Evolutionary conservation across 2,329 filamentous ascomycete species (phyloP).

Genomic region (Hypoxylon sp.): DNA sequence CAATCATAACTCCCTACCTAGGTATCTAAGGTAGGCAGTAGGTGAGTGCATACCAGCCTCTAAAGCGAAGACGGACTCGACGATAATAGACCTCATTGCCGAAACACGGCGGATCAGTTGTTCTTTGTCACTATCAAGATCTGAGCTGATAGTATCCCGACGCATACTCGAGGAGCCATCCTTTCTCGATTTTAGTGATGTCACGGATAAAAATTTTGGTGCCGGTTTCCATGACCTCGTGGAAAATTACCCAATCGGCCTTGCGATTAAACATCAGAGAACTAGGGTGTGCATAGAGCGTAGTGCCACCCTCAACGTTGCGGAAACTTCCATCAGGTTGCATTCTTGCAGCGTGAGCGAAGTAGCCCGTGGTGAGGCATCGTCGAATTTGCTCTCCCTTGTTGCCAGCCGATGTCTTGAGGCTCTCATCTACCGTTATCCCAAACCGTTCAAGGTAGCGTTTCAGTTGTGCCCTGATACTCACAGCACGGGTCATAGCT

Average conservation of each 20-base stretch:
- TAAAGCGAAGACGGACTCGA: neutral
- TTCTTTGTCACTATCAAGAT: slow-evolving; percentile 42
- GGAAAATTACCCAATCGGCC: slow-evolving; percentile 96
- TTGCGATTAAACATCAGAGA: slow-evolving; percentile 97
- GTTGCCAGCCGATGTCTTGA: slow-evolving; percentile 58
- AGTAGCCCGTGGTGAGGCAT: slow-evolving; percentile 91
- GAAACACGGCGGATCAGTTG: slow-evolving; percentile 19
- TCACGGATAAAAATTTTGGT: slow-evolving; percentile 92
- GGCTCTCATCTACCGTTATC: slow-evolving; percentile 75
- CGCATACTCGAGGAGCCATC: slow-evolving; percentile 92
- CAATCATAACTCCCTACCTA: slow-evolving; percentile 20
- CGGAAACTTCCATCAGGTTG: slow-evolving; percentile 91
- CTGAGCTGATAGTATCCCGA: slow-evolving; percentile 82
- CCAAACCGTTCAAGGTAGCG: slow-evolving; percentile 90
- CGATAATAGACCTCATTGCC: slow-evolving; percentile 12
- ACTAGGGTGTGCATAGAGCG: slow-evolving; percentile 89
- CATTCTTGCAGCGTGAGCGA: slow-evolving; percentile 94
- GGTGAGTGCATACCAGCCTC: neutral
- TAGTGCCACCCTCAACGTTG: slow-evolving; percentile 83
- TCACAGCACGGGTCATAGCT: slow-evolving; percentile 83
- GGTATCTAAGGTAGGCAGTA: slow-evolving; percentile 2
- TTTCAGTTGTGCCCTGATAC: slow-evolving; percentile 87
- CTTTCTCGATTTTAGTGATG: slow-evolving; percentile 92
- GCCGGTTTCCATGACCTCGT: slow-evolving; percentile 91
- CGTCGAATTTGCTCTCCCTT: slow-evolving; percentile 82